Base-by-base conservation (phyloP, 2,329 filamentous ascomycete genomes). In the Elsinoe necatrix region DNA sequence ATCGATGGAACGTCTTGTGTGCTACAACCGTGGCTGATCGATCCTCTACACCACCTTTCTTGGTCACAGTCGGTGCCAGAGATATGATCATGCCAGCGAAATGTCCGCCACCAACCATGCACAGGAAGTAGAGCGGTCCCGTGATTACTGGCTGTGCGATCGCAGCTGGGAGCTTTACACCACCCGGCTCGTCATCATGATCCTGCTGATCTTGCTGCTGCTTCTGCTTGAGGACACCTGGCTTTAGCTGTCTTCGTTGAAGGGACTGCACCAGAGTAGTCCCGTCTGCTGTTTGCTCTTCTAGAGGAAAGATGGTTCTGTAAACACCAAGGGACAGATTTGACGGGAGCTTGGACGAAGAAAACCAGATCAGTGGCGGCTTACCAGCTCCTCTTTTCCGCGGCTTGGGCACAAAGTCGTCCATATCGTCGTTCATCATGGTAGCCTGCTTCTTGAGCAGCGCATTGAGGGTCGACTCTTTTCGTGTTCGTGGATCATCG, bases 61-160 rank as follows among this genome's bases (percentile, higher is more conserved):
- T 92, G 35, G 82, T 81, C 55, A 86, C 76, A 60, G 90, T 87
- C 0, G 93, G 91, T 0, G 89, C 83, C 3, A 97, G 78, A 0
- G 90, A 90, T 9, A 98, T 87, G 9, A 97, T 78, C 91, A 97
- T 97, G 52, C 88, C 93, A 0, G 93, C 93, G 67, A 98, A 98
- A 69, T 98, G 93, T 0, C 93, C 93, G 59, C 93, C 93, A 21
- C 93, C 93, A 52, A 98, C 95, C 93, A 98, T 98, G 72, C 91
- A 97, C 48, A 98, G 80, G 68, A 98, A 97, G 51, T 95, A 83
- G 68, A 97, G 91, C 1, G 90, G 89, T 6, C 85, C 84, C 21
- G 83, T 81, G 66, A 85, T 82, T 2, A 76, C 75, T 8, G 79
- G 72, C 1, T 77, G 73, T 29, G 64, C 65, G 61, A 68, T 65